phyloP scores from a whole-genome alignment of 768 basidiomycete genomes.

The Atractiella rhizophila region DNA sequence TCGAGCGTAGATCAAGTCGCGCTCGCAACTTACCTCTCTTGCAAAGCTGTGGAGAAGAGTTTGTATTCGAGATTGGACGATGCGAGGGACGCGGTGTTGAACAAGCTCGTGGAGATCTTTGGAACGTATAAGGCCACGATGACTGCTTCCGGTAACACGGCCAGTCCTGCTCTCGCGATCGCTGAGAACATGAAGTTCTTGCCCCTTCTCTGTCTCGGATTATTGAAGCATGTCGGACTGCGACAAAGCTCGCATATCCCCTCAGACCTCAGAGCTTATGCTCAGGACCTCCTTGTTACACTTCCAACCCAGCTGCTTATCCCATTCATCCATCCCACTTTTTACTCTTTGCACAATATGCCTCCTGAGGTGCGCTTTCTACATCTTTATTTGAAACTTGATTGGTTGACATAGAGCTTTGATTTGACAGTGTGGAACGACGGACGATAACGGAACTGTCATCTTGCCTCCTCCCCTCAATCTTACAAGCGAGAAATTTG shows the following conservation, averaged over 20 bases:
- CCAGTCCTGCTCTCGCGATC: constrained; percentile 74
- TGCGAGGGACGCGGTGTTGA: constrained; percentile 54
- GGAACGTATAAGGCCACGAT: constrained; percentile 82
- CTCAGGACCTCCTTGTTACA: constrained; percentile 71
- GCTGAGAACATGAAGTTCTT: constrained; percentile 87
- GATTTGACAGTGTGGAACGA: constrained; percentile 48
- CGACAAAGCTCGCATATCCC: constrained; percentile 93
- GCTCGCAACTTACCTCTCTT: constrained; percentile 54
- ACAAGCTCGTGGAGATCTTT: constrained; percentile 61
- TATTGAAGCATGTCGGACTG: constrained; percentile 85
- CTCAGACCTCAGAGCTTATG: constrained; percentile 82
- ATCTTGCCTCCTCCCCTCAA: constrained; percentile 69
- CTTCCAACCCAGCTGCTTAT: constrained; percentile 72
- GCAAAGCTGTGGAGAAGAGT: constrained; percentile 76
- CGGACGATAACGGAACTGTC: constrained; percentile 55
- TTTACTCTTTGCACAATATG: constrained; percentile 95
- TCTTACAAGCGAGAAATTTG: constrained; percentile 77
- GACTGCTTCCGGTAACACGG: constrained; percentile 77
- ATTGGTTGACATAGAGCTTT: background rate
- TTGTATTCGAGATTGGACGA: constrained; percentile 70
- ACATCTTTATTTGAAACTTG: too few species aligned
- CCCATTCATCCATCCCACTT: constrained; percentile 79
- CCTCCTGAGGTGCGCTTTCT: constrained; percentile 41
- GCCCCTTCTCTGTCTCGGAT: constrained; percentile 62
- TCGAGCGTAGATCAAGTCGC: constrained; percentile 75